Evolutionary conservation across 2,329 filamentous ascomycete genomes (phyloP).

Genomic region (Aspergillus niger): DNA sequence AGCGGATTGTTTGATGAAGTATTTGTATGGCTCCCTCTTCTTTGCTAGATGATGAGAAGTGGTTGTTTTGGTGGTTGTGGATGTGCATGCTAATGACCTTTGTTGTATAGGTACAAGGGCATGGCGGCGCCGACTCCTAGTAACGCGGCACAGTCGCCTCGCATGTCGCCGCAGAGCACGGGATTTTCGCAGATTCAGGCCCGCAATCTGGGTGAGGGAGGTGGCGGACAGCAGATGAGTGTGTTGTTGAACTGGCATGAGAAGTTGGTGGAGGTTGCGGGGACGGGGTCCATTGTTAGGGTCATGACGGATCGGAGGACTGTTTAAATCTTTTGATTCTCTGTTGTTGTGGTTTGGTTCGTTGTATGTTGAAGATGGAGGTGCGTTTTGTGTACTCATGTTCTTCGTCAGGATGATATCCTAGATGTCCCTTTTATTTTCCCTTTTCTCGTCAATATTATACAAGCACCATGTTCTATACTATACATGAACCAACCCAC

Average conservation of each 20-base stretch:
- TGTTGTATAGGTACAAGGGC: constrained; percentile 75
- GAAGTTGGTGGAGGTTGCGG: constrained; percentile 93
- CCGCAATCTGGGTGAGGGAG: constrained; percentile 61
- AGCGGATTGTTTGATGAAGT: constrained; percentile 95
- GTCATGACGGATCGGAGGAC: constrained; percentile 96
- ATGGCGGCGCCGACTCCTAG: constrained; percentile 63
- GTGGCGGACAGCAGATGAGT: constrained; percentile 88
- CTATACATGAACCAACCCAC: constrained; percentile 16
- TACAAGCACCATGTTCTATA: constrained; percentile 5
- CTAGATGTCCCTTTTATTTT: constrained; percentile 15
- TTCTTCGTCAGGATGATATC: constrained; percentile 3
- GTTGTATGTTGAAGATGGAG: constrained; percentile 1
- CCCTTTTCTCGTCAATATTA: constrained; percentile 19
- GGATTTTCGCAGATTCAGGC: constrained; percentile 81
- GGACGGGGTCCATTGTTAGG: constrained; percentile 86
- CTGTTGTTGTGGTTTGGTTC: not conserved
- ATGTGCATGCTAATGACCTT: not conserved
- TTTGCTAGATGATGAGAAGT: not conserved
- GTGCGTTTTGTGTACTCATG: not conserved
- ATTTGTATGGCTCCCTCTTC: constrained; percentile 66
- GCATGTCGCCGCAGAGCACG: constrained; percentile 71
- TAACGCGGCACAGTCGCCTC: constrained; percentile 50
- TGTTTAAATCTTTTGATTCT: constrained; percentile 55
- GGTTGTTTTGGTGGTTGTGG: not conserved
- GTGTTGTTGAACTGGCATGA: constrained; percentile 98